Conservation (phyloP, 768 basidiomycete genomes). For the Boletus huronensis region DNA sequence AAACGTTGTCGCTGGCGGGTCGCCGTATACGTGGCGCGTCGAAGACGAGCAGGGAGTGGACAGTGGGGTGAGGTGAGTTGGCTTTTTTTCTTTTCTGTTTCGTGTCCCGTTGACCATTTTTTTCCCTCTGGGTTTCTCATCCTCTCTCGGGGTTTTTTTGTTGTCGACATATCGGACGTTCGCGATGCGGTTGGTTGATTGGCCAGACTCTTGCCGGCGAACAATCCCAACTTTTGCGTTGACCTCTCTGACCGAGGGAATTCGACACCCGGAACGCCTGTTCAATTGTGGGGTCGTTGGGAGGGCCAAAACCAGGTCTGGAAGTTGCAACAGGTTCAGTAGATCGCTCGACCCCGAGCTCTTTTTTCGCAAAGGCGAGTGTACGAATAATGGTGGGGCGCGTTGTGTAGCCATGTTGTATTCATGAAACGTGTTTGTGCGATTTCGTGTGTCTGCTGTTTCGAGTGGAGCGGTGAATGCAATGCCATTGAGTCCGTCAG, state of each 20-base stretch:
- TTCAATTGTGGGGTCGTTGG: constrained; percentile 51
- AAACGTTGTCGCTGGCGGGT: constrained; percentile 35
- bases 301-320: constrained; percentile 52
- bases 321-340: constrained; percentile 23
- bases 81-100: neutral
- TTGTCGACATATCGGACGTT: neutral
- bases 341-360: neutral
- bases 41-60: constrained; percentile 41
- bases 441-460: neutral
- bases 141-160: no score
- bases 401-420: no score
- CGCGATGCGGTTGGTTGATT: neutral
- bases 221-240: constrained; percentile 38
- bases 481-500: no score
- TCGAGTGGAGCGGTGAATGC: neutral
- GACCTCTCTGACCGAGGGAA: constrained; percentile 50
- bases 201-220: constrained; percentile 44
- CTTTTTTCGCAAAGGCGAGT: neutral
- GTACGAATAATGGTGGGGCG: neutral
- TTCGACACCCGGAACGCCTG: constrained; percentile 39
- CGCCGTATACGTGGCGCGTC: constrained; percentile 48
- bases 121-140: no score
- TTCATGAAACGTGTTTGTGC: neutral
- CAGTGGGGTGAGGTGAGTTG: constrained; percentile 40
- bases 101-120: neutral